phyloP scores from a whole-genome alignment of 345 rosid species.

The Populus pruinosa region DNA sequence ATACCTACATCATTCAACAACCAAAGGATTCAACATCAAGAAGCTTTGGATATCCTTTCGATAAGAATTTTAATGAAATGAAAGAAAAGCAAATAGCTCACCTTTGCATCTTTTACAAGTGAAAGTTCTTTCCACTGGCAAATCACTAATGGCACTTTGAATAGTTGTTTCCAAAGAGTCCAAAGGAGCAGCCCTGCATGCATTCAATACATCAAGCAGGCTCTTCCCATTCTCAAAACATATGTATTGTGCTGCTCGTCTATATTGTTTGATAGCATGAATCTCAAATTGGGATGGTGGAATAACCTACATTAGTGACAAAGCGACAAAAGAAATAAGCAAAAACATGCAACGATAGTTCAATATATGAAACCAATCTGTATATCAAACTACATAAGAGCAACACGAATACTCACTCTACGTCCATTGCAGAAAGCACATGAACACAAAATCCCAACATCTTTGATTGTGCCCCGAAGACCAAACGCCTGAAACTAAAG shows the following conservation, averaged over 20 bases:
- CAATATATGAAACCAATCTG: conserved; percentile 18
- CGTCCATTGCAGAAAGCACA: conserved; percentile 77
- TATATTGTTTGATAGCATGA: conserved; percentile 88
- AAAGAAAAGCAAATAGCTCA: conserved; percentile 3
- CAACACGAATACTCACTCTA: conserved; percentile 50
- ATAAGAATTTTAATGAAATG: neutral
- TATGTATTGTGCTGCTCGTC: conserved; percentile 90
- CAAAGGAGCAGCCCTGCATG: conserved; percentile 69
- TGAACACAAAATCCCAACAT: conserved; percentile 87
- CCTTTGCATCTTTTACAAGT: conserved; percentile 92
- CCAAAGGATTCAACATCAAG: conserved; percentile 14
- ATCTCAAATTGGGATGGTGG: conserved; percentile 97
- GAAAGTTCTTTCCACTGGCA: conserved; percentile 57
- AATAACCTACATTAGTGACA: conserved; percentile 55
- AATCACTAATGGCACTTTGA: conserved; percentile 50
- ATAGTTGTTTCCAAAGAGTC: conserved; percentile 70
- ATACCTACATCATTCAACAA: conserved; percentile 42
- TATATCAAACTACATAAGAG: conserved; percentile 19
- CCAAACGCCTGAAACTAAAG: conserved; percentile 70
- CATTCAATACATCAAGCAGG: conserved; percentile 84
- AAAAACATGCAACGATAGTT: conserved; percentile 17
- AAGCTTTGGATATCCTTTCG: neutral
- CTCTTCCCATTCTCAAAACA: conserved; percentile 99
- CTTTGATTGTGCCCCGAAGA: conserved; percentile 83
- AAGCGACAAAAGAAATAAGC: conserved; percentile 4